phyloP scores from a whole-genome alignment of 75 land plant genomes.

The Larix kaempferi region DNA sequence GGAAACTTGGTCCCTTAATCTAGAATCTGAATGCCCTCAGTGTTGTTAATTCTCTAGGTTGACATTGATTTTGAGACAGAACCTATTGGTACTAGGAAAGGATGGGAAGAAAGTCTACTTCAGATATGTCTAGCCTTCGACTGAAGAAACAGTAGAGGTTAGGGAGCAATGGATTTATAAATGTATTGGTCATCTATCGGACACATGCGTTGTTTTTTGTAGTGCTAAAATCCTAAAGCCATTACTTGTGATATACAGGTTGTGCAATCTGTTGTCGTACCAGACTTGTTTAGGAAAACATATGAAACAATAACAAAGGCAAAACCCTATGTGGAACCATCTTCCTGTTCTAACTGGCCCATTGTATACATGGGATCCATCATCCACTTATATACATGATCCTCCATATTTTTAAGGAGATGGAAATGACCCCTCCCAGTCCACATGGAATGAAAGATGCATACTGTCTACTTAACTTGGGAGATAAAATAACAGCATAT shows the following conservation, averaged over 20 bases:
- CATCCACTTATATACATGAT: constrained; percentile 88
- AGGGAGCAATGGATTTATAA: constrained; percentile 3
- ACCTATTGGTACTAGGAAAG: constrained; percentile 81
- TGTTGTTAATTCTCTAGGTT: constrained; percentile 41
- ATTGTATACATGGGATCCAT: constrained; percentile 83
- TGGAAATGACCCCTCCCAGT: constrained; percentile 87
- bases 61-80: constrained; percentile 86
- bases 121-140: constrained; percentile 88
- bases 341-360: constrained; percentile 59
- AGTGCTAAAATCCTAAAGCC: too few species aligned
- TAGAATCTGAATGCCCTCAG: background rate
- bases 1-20: background rate
- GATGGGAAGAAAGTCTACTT: constrained; percentile 73
- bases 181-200: background rate
- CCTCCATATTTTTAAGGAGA: constrained; percentile 88
- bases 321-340: constrained; percentile 87
- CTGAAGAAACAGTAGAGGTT: constrained; percentile 77
- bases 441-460: too few species aligned
- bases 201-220: background rate
- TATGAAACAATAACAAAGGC: constrained; percentile 87
- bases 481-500: constrained; percentile 88
- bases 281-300: constrained; percentile 87
- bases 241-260: too few species aligned
- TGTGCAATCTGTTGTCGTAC: constrained; percentile 76
- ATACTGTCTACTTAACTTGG: constrained; percentile 88